Base-by-base conservation (phyloP, 176 grass and related monocot species). In the Musa itinerans region DNA sequence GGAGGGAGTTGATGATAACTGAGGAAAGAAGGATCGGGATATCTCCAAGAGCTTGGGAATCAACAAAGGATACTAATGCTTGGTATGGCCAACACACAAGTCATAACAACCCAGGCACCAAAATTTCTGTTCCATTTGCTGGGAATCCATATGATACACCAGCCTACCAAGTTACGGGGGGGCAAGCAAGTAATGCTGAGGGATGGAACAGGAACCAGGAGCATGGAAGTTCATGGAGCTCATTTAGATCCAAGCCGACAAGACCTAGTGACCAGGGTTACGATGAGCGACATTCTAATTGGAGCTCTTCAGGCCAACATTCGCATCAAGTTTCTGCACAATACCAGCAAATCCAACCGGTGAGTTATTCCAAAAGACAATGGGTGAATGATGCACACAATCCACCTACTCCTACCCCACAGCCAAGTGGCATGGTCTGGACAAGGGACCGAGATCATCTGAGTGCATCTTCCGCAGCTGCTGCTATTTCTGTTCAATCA, bases 141-240 rank as follows among this genome's bases (percentile, higher is more conserved):
- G 71, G 20, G 11, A 83, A 61, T 78, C 58, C 70, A 59, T 80
- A 75, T 78, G 65, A 55, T 79, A 21, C 58, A 65, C 54, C 80
- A 34, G 50, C 68, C 7, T 78, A 82, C 62, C 84, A 83, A 85
- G 80, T 59, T 80, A 77, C 54, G 76, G 55, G 70, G 53, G 34
- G 50, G 16, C 78, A 78, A 54, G 63, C 15, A 67, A 77, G 80
- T 68, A 68, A 73, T 72, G 61, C 70, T 83, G 71, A 51, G 24
- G 57, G 79, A 78, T 57, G 78, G 84, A 83, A 79, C 19, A 78
- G 43, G 77, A 10, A 12, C 74, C 77, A 83, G 63, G 86, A 89
- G 63, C 85, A 58, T 64, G 85, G 66, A 75, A 79, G 70, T 86
- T 74, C 84, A 80, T 83, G 82, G 90, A 98, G 76, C 84, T 71